Evolutionary conservation across 345 rosid genomes (phyloP), one percentile per base, ranked within the genome.

Genomic region (Luvunga scandens): DNA sequence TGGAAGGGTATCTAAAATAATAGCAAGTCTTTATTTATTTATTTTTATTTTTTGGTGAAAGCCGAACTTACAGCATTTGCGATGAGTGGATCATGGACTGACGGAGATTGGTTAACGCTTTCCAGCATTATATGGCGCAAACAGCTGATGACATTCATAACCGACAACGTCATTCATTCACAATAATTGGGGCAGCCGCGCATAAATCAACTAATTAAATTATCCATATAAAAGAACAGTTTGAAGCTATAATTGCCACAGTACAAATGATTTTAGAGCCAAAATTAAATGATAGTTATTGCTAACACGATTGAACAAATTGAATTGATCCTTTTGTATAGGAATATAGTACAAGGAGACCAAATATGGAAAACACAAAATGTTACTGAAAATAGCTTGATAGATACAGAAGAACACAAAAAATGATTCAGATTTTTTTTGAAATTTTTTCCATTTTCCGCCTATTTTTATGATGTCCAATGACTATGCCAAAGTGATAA

Each of bases 361-460:
- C 56, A 25, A n/a, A 59, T 56, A 4, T n/a, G 42, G 14, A 68
- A 60, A 72, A 33, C 63, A 67, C 53, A 19, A 50, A 30, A 70
- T 42, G 73, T 48, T 65, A 21, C 63, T 57, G 24, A 59, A 77
- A 30, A 25, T 38, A 45, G 50, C 70, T 45, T 62, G 6, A 28
- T 64, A 64, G 61, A 62, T 28, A 75, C 61, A 61, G 18, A 61
- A 21, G 30, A 38, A 42, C 76, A 69, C 53, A 33, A 31, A 67
- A 69, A 28, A 7, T 64, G 68, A 42, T 81, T 71, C 70, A 59
- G 53, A 59, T 57, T 56, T 60, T 7, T 19, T 73, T 38, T 38
- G 1, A 38, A 38, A 38, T 7, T 7, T 1, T 63, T 48, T 75
- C 38, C 28, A 9, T 9, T 39, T 50, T 18, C 5, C 3, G 60